These are phyloP conservation scores for Backusella westeae DNA, from an alignment of 192 early-diverging fungal species.

Conservation along the genomic window DNA sequence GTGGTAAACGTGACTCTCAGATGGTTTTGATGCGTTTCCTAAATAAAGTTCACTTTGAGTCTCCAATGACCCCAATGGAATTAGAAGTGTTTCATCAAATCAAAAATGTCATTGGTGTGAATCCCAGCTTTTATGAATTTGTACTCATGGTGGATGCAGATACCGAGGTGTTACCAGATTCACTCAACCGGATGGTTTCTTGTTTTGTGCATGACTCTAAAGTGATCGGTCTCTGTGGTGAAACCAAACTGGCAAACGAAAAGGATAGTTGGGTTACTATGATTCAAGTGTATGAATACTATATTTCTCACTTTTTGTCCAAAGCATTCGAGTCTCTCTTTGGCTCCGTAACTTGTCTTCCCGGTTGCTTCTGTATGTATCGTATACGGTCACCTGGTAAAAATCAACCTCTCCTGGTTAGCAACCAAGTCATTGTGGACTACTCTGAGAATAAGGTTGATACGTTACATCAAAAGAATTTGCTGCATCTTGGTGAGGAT, in stretches of 20 bases:
- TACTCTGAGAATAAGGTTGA: conserved; percentile 93
- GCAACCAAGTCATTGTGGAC: conserved; percentile 85
- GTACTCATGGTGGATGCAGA: conserved; percentile 98
- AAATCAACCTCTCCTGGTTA: conserved; percentile 85
- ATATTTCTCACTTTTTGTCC: conserved; percentile 91
- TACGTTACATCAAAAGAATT: conserved; percentile 97
- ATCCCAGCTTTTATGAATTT: conserved; percentile 94
- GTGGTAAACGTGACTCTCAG: conserved; percentile 99
- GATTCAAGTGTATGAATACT: conserved; percentile 99
- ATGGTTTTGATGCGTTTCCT: conserved; percentile 97
- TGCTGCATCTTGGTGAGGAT: conserved; percentile 97
- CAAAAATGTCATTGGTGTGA: conserved; percentile 97
- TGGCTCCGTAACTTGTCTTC: conserved; percentile 94
- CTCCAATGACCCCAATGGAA: conserved; percentile 94
- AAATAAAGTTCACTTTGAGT: conserved; percentile 91
- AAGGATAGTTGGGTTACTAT: conserved; percentile 92
- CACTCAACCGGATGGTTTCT: conserved; percentile 88
- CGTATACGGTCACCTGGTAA: conserved; percentile 86
- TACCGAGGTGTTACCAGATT: conserved; percentile 86
- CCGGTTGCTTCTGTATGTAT: conserved; percentile 99
- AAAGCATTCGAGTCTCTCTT: conserved; percentile 98
- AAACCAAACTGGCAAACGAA: conserved; percentile 91
- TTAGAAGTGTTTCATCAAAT: conserved; percentile 98
- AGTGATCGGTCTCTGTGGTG: conserved; percentile 93
- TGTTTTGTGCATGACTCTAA: conserved; percentile 87